Evolutionary conservation across 169 alveolate genomes (phyloP).

Genomic region (Miamiensis avidus): DNA sequence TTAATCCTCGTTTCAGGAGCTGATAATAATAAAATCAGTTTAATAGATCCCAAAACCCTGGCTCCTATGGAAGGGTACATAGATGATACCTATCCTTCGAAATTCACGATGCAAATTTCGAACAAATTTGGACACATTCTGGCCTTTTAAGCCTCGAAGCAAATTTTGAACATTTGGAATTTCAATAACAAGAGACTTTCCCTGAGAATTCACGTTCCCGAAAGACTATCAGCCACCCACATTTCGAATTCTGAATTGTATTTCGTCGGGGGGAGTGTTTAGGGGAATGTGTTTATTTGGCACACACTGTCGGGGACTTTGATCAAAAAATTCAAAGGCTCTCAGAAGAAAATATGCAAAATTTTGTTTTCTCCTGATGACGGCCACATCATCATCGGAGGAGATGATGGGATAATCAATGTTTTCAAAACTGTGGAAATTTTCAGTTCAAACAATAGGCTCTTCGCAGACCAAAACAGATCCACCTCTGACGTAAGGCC

Average conservation of each 20-base stretch:
- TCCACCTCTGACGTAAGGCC: background rate
- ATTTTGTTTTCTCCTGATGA: slow-evolving; percentile 19
- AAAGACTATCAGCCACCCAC: slow-evolving; percentile 5
- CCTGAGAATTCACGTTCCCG: background rate
- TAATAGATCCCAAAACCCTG: slow-evolving; percentile 26
- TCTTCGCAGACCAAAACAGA: slow-evolving; percentile 6
- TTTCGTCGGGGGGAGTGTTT: slow-evolving; percentile 18
- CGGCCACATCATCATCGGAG: slow-evolving; percentile 9
- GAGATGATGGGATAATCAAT: slow-evolving; percentile 18
- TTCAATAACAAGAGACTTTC: slow-evolving; percentile 10
- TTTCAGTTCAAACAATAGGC: background rate
- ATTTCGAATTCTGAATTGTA: slow-evolving; percentile 8
- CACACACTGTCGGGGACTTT: slow-evolving; percentile 15
- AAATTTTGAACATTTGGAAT: slow-evolving; percentile 25
- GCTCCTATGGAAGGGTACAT: slow-evolving; percentile 11
- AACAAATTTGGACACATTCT: slow-evolving; percentile 19
- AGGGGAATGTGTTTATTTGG: slow-evolving; percentile 23
- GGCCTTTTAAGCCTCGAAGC: background rate
- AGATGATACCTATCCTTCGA: slow-evolving; percentile 16
- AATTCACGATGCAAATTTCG: slow-evolving; percentile 5
- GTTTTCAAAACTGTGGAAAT: background rate
- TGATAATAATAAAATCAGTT: slow-evolving; percentile 8
- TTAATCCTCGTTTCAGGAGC: slow-evolving; percentile 10
- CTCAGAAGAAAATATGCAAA: slow-evolving; percentile 6
- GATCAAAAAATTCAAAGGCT: slow-evolving; percentile 19